A percentile compares a stretch with the other conserved stretches of the same genome.
phyloP scores from a whole-genome alignment of 2,329 filamentous ascomycete genomes.

The Emericellopsis atlantica region DNA sequence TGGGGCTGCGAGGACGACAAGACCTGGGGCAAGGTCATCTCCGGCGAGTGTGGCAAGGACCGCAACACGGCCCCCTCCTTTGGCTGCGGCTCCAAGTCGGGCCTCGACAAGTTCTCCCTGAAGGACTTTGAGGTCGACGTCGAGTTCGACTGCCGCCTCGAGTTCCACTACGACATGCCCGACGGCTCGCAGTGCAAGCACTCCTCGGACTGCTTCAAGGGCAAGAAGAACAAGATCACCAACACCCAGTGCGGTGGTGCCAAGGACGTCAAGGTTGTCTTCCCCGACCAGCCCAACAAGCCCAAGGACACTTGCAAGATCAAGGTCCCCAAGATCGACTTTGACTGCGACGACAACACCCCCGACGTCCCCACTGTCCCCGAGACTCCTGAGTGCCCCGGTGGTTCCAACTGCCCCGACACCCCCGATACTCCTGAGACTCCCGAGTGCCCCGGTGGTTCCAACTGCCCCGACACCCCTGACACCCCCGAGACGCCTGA shows the following conservation, averaged over 20 bases:
- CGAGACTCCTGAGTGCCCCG: neutral
- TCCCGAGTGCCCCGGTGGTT: conserved; percentile 3
- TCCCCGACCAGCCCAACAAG: conserved; percentile 44
- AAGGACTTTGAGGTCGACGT: conserved; percentile 59
- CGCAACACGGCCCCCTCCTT: conserved; percentile 43
- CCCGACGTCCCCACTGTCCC: neutral
- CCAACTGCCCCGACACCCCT: neutral
- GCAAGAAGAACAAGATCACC: conserved; percentile 27
- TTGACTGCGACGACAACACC: conserved; percentile 47
- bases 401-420: conserved; percentile 6
- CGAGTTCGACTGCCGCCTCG: conserved; percentile 65
- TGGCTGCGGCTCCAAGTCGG: conserved; percentile 28
- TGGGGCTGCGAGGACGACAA: conserved; percentile 53
- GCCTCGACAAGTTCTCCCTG: conserved; percentile 48
- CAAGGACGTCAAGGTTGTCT: conserved; percentile 62
- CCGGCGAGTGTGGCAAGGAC: conserved; percentile 35
- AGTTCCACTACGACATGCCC: conserved; percentile 80
- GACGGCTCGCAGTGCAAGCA: conserved; percentile 77
- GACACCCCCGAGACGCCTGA: neutral
- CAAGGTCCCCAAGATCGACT: conserved; percentile 61
- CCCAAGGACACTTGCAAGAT: conserved; percentile 51
- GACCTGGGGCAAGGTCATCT: conserved; percentile 53
- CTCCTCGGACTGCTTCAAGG: conserved; percentile 50
- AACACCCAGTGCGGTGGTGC: conserved; percentile 84
- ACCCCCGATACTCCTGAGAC: conserved; percentile 8